A percentile compares a stretch with the other conserved stretches of the same genome.
These are phyloP conservation scores for Colletotrichum brevisporum DNA, from an alignment of 2,329 filamentous ascomycete species.

Conservation along the genomic window DNA sequence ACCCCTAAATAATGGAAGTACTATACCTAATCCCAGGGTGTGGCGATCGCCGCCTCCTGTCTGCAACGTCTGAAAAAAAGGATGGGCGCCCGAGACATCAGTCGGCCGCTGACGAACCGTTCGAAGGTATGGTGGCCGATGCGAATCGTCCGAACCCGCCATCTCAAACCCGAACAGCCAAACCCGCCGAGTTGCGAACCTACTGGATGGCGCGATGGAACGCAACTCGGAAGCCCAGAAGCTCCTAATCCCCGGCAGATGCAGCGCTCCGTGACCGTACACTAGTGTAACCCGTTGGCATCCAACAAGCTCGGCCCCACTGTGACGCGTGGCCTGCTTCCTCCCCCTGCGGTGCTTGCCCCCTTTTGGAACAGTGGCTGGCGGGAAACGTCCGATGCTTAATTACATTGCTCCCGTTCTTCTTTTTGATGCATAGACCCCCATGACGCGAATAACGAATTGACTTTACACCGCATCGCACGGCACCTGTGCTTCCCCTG, in stretches of 20 bases:
- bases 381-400: conserved; percentile 11
- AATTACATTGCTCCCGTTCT: neutral
- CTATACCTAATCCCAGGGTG: too few relatives aligned
- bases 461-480: conserved; percentile 13
- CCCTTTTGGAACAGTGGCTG: conserved; percentile 15
- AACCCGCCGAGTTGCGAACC: neutral
- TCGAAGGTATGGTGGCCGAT: neutral
- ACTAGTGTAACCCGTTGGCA: conserved; percentile 9
- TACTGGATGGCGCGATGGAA: neutral
- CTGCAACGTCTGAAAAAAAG: conserved; percentile 22
- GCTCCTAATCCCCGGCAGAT: conserved; percentile 4
- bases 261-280: neutral
- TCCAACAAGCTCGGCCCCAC: conserved; percentile 14
- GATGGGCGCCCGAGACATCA: conserved; percentile 21
- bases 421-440: conserved; percentile 17
- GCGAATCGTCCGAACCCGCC: conserved; percentile 24
- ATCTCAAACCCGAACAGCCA: conserved; percentile 7
- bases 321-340: conserved; percentile 37
- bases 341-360: conserved; percentile 14
- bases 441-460: neutral
- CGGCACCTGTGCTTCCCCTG: too few relatives aligned
- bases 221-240: conserved; percentile 16
- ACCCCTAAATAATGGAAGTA: neutral
- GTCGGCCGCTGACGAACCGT: conserved; percentile 19
- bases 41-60: conserved; percentile 16